Base-by-base conservation (phyloP, 768 basidiomycete species). In the Galerina marginata region DNA sequence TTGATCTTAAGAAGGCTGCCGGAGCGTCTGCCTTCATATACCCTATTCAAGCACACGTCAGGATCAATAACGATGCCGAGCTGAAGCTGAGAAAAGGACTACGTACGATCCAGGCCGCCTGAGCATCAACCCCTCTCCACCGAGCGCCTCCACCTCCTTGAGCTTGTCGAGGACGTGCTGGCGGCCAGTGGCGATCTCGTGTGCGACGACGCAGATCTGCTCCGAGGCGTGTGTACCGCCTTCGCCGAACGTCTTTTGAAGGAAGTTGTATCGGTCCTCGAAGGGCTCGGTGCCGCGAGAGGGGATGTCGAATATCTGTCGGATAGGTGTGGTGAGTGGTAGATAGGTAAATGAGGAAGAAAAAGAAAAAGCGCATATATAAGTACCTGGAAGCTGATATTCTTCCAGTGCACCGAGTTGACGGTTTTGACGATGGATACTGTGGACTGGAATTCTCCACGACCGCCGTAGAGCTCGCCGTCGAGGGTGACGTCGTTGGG, bases 91-190 rank as follows among this genome's bases (percentile, higher is more conserved):
- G 33, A 25, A 33, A 53, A 33, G 29, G 7, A 33, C 29, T 9
- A 75, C 80, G 52, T 60, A 83, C 81, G 84, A 86, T 37, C 68
- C 72, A 6, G 85, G 79, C 56, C 77, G 77, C 10, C 85, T 72
- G 26, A 86, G 72, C 86, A 87, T 87, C 15, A 87, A 61, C 1
- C 86, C 86, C 67, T 87, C 85, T 1, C 85, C 86, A 11, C 86
- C 85, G 11, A 84, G 63, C 6, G 66, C 69, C 66, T 87, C 85
- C 9, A 87, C 69, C 65, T 83, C 82, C 65, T 83, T 82, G 56
- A 87, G 75, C 64, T 79, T 81, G 52, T 83, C 77, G 1, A 86
- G 72, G 1, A 87, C 83, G 62, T 87, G 85, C 20, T 82, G 69
- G n/a, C 78, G 75, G 63, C 68, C 71, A 61, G 68, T 76, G 9